These are phyloP conservation scores for Halenospora varia DNA, from an alignment of 495 filamentous ascomycete species.

Conservation along the genomic window DNA sequence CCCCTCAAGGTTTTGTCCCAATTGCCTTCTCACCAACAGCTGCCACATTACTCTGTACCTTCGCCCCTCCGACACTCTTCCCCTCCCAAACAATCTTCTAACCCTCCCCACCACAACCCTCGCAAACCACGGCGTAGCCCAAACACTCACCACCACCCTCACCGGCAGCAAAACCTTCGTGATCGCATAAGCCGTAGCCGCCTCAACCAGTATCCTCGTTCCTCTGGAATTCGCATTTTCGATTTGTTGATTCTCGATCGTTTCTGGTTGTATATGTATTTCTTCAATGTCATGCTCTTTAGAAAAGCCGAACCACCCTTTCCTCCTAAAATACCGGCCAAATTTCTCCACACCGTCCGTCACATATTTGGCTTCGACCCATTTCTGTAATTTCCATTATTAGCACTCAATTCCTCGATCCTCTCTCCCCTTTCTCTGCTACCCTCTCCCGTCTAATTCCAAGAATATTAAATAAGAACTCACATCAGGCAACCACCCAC, in stretches of 20 bases:
- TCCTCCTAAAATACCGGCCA: conserved; percentile 38
- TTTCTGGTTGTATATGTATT: conserved; percentile 3
- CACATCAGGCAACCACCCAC: conserved; percentile 56
- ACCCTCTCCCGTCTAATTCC: conserved; percentile 23
- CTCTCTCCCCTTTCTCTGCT: conserved; percentile 8
- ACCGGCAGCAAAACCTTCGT: conserved; percentile 79
- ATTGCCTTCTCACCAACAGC: too few relatives aligned
- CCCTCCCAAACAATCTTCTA: conserved; percentile 10
- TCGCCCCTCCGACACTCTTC: neutral
- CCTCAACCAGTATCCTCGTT: conserved; percentile 56
- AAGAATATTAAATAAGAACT: conserved; percentile 27
- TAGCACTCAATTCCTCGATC: conserved; percentile 9
- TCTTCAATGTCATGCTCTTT: conserved; percentile 15
- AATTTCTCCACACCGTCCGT: conserved; percentile 42
- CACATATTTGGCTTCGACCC: conserved; percentile 31
- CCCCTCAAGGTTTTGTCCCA: too few relatives aligned
- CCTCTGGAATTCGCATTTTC: conserved; percentile 28
- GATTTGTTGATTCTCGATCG: too few relatives aligned
- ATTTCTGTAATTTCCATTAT: conserved; percentile 15
- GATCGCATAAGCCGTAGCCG: conserved; percentile 85
- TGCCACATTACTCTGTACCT: neutral
- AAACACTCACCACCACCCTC: conserved; percentile 71
- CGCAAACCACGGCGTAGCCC: conserved; percentile 95
- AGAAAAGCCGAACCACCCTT: conserved; percentile 44
- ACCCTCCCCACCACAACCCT: conserved; percentile 48